Evolutionary conservation across 306 rosid genomes (phyloP).

Genomic region (Clitoria ternatea): DNA sequence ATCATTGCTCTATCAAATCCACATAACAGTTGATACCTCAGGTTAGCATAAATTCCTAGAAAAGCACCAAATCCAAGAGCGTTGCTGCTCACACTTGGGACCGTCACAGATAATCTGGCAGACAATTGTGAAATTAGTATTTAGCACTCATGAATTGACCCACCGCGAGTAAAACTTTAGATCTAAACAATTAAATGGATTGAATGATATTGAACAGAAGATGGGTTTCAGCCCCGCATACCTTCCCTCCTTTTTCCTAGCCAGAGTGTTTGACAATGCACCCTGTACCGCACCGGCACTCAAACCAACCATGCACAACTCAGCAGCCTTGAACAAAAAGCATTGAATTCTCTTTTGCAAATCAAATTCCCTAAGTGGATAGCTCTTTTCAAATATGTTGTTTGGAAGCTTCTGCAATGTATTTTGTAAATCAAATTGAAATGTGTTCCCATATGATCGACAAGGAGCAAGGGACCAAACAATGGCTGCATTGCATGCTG

Average conservation of each 20-base stretch:
- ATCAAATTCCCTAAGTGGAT: slow-evolving; percentile 91
- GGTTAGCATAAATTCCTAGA: slow-evolving; percentile 93
- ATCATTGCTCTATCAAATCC: slow-evolving; percentile 88
- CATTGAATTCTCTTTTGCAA: slow-evolving; percentile 82
- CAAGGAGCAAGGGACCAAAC: slow-evolving; percentile 99
- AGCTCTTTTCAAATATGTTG: slow-evolving; percentile 93
- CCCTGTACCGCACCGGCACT: slow-evolving; percentile 93
- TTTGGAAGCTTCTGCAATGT: slow-evolving; percentile 98
- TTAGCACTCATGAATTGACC: slow-evolving; percentile 5
- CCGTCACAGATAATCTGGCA: slow-evolving; percentile 86
- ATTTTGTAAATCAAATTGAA: slow-evolving; percentile 88
- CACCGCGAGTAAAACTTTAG: slow-evolving; percentile 3
- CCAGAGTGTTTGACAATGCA: slow-evolving; percentile 58
- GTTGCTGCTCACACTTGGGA: slow-evolving; percentile 72
- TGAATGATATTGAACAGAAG: neutral
- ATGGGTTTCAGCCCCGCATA: slow-evolving; percentile 24
- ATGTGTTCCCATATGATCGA: slow-evolving; percentile 94
- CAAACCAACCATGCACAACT: slow-evolving; percentile 94
- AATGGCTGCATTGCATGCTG: slow-evolving; percentile 93
- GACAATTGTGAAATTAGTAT: slow-evolving; percentile 26
- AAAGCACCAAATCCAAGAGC: slow-evolving; percentile 98
- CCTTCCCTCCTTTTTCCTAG: slow-evolving; percentile 86
- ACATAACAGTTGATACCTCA: slow-evolving; percentile 86
- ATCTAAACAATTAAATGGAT: neutral
- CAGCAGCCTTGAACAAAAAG: slow-evolving; percentile 97